Conservation (phyloP, 768 basidiomycete species). For the Mycena chlorophos region DNA sequence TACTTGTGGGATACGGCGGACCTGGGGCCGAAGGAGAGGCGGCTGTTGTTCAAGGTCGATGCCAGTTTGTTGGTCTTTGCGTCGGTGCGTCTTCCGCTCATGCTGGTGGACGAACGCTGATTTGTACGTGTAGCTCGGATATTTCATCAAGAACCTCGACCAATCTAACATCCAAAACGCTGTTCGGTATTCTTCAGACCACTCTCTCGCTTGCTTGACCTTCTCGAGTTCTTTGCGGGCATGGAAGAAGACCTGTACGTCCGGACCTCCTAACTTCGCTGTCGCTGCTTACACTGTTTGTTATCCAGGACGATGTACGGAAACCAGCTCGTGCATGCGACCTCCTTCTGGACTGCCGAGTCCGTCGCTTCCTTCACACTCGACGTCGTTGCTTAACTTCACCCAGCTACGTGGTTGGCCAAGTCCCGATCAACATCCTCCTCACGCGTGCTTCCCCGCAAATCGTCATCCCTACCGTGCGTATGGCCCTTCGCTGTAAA, state of each 20-base stretch:
- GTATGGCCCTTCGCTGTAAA: not conserved
- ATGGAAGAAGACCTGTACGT: conserved; percentile 21
- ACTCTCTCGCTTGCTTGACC: not conserved
- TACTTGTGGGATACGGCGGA: not conserved
- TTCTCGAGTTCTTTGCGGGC: conserved; percentile 16
- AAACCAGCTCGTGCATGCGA: conserved; percentile 19
- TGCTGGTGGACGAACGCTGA: not conserved
- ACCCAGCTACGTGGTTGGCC: conserved; percentile 19
- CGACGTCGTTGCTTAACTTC: not conserved
- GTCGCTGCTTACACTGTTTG: not conserved
- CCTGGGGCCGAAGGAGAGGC: not conserved
- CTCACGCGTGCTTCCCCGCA: conserved; percentile 20
- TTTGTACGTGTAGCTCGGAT: conserved; percentile 14
- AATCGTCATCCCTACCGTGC: conserved; percentile 22
- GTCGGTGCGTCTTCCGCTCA: not conserved
- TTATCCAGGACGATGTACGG: conserved; percentile 15
- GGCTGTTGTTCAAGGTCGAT: not conserved
- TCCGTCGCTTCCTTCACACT: not conserved
- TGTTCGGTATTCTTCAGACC: not conserved
- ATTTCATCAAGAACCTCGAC: conserved; percentile 24
- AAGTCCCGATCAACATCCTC: conserved; percentile 21
- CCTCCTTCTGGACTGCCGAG: conserved; percentile 22
- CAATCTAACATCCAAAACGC: conserved; percentile 20
- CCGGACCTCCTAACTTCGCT: not conserved
- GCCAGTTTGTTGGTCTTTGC: not conserved